A percentile compares a stretch with the other conserved stretches of the same genome.
These are phyloP conservation scores for Ceratobasidium papillatum DNA, from an alignment of 1,284 basidiomycete species.

Conservation along the genomic window DNA sequence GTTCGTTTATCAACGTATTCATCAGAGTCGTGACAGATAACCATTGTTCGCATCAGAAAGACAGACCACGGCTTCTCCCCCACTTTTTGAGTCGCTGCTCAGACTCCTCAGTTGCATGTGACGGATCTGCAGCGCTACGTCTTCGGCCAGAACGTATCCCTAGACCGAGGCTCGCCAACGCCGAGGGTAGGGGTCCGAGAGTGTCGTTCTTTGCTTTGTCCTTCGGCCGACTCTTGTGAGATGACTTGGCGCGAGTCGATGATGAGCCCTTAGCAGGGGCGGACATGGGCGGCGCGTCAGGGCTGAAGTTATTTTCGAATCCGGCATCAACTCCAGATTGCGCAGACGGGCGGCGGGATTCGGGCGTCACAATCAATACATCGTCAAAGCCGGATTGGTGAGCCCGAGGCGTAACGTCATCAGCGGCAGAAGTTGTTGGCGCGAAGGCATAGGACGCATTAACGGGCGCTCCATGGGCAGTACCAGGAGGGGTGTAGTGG, in stretches of 20 bases:
- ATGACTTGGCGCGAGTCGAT: neutral
- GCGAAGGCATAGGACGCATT: conserved; percentile 14
- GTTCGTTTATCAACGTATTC: conserved; percentile 7
- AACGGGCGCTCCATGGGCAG: conserved; percentile 15
- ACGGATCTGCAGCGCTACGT: conserved; percentile 30
- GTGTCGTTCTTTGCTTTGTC: conserved; percentile 27
- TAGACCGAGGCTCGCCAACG: conserved; percentile 33
- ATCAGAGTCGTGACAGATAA: conserved; percentile 6
- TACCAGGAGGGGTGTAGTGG: conserved; percentile 28
- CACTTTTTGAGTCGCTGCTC: conserved; percentile 38
- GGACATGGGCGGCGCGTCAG: neutral
- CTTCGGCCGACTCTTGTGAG: conserved; percentile 13
- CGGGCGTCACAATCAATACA: conserved; percentile 38
- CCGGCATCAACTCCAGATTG: conserved; percentile 34
- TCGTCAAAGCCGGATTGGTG: conserved; percentile 35
- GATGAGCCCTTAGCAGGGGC: neutral
- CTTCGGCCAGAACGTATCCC: conserved; percentile 31
- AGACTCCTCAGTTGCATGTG: conserved; percentile 17
- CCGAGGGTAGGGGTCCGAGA: conserved; percentile 29
- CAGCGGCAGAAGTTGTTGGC: neutral
- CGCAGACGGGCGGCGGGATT: conserved; percentile 37
- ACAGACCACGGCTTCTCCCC: conserved; percentile 38
- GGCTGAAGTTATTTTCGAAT: conserved; percentile 40
- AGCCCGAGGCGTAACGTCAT: conserved; percentile 33
- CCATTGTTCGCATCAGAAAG: conserved; percentile 24